These are phyloP conservation scores for Solanum medicagineum DNA, from an alignment of 257 asterid genomes.

Conservation along the genomic window DNA sequence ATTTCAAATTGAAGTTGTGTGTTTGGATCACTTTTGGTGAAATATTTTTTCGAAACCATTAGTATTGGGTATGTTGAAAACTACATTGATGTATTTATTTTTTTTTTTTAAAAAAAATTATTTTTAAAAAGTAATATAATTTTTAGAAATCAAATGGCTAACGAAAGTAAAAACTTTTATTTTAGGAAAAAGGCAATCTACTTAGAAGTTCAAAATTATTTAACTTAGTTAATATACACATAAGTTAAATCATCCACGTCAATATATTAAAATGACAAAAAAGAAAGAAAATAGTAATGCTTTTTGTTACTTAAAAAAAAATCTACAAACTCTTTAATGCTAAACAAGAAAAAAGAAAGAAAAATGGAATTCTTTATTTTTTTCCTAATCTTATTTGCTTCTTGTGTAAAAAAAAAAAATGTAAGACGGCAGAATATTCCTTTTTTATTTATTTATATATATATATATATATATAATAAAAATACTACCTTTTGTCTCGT, in stretches of 20 bases:
- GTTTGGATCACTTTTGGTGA: neutral
- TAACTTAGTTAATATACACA: neutral
- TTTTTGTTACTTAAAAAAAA: neutral
- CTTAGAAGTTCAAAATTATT: neutral
- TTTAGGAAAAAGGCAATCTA: too few relatives aligned
- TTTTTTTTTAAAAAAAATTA: too few relatives aligned
- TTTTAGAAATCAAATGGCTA: neutral
- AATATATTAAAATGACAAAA: neutral
- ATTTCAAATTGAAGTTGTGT: neutral
- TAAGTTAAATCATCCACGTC: neutral
- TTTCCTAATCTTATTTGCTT: neutral
- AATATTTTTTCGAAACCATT: too few relatives aligned
- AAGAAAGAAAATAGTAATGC: neutral
- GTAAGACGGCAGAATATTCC: neutral
- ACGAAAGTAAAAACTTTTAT: neutral
- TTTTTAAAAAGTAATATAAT: too few relatives aligned
- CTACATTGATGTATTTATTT: too few relatives aligned
- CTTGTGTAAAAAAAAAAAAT: neutral
- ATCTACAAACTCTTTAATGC: neutral
- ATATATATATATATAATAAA: neutral
- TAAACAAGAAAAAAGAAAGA: neutral
- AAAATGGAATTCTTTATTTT: neutral
- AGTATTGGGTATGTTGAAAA: too few relatives aligned
- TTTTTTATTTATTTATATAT: neutral
- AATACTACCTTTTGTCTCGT: neutral